These are phyloP conservation scores for Exophiala aquamarina DNA, from an alignment of 2,329 filamentous ascomycete genomes.

Conservation along the genomic window DNA sequence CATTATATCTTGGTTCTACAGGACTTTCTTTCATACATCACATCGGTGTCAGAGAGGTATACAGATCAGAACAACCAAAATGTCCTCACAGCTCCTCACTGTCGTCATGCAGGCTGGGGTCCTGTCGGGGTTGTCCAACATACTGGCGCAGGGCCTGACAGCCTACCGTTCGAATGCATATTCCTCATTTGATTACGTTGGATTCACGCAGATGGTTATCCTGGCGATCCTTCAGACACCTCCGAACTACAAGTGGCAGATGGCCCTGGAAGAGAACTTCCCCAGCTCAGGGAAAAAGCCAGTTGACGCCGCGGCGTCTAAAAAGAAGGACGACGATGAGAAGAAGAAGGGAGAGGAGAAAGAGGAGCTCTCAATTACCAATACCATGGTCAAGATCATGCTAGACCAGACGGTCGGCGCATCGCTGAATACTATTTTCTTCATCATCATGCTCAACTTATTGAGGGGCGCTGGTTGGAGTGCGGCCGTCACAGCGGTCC, in stretches of 20 bases:
- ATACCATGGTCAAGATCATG: slow-evolving; percentile 41
- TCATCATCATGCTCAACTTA: slow-evolving; percentile 58
- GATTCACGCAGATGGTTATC: slow-evolving; percentile 67
- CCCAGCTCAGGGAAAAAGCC: slow-evolving; percentile 51
- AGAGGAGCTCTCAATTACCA: slow-evolving; percentile 22
- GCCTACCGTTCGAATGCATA: slow-evolving; percentile 47
- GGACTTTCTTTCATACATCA: no score
- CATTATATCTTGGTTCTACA: no score
- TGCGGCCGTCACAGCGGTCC: slow-evolving; percentile 34
- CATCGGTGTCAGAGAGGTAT: no score
- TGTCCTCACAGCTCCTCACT: slow-evolving; percentile 45
- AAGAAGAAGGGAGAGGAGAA: slow-evolving; percentile 6
- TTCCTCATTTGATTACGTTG: slow-evolving; percentile 44
- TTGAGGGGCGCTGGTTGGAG: slow-evolving; percentile 39
- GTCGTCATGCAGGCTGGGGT: slow-evolving; percentile 66
- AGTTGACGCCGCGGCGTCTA: slow-evolving; percentile 45
- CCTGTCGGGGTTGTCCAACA: slow-evolving; percentile 67
- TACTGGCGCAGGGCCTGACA: slow-evolving; percentile 70
- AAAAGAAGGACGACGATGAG: slow-evolving; percentile 49
- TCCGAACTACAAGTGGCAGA: slow-evolving; percentile 85
- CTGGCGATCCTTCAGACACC: slow-evolving; percentile 73
- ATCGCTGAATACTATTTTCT: slow-evolving; percentile 56
- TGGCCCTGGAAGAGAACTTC: slow-evolving; percentile 71
- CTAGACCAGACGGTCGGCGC: slow-evolving; percentile 59
- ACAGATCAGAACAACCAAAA: no score